Percentiles rank a stretch among this genome's conserved stretches.
Conservation (phyloP, 2,329 filamentous ascomycete genomes). For the Ambrosiella cleistominuta region DNA sequence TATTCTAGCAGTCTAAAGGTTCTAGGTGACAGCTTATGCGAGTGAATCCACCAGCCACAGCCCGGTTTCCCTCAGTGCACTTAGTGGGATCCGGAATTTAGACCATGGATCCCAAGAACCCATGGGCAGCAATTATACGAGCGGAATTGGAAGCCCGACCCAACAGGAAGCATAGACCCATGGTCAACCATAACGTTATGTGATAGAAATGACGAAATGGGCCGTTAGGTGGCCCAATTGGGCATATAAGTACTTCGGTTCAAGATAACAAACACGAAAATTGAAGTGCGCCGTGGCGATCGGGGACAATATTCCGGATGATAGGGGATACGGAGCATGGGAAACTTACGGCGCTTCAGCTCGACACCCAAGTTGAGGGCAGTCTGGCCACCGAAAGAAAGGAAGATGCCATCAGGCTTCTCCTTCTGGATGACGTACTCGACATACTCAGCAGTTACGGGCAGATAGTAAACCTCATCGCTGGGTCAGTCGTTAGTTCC, state of each 20-base stretch:
- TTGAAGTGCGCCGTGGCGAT: constrained; percentile 5
- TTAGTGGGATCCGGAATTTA: neutral
- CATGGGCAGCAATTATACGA: neutral
- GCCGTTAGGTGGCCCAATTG: constrained; percentile 1
- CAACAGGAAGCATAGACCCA: constrained; percentile 7
- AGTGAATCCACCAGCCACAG: neutral
- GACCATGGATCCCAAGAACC: neutral
- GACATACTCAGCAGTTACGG: constrained; percentile 94
- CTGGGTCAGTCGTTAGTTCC: neutral
- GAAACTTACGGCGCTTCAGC: constrained; percentile 55
- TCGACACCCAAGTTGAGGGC: constrained; percentile 91
- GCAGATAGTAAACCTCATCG: constrained; percentile 95
- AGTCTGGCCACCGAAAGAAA: constrained; percentile 94
- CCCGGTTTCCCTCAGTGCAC: neutral
- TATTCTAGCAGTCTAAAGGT: no score
- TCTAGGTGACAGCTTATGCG: no score
- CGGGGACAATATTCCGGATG: neutral
- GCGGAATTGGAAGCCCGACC: constrained; percentile 6
- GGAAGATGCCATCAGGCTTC: constrained; percentile 87
- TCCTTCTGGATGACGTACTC: constrained; percentile 94
- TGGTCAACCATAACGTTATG: constrained; percentile 2
- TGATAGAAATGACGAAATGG: constrained; percentile 4
- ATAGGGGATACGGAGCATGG: neutral
- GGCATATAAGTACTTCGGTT: neutral
- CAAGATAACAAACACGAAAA: constrained; percentile 2